phyloP scores from a whole-genome alignment of 1,139 yeast species.

The Yamadazyma jaroonii region DNA sequence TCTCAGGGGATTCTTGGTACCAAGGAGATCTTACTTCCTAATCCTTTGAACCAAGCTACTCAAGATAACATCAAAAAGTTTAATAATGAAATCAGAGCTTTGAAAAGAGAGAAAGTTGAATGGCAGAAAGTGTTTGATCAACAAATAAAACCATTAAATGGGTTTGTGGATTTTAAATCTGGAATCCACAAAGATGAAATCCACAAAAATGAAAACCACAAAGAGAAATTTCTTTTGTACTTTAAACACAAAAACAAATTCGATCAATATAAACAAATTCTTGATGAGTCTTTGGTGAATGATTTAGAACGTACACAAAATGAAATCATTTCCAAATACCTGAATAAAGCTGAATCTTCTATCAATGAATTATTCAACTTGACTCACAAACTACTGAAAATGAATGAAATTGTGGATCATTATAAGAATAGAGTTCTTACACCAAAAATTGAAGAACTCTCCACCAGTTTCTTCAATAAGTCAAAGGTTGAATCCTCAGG shows the following conservation, averaged over 20 bases:
- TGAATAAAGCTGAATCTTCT: conserved; percentile 18
- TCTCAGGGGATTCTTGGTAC: conserved; percentile 18
- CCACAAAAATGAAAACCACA: conserved; percentile 8
- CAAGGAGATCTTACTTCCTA: conserved; percentile 41
- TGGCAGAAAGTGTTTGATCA: conserved; percentile 42
- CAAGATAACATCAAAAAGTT: conserved; percentile 43
- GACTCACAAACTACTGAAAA: conserved; percentile 21
- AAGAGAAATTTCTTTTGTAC: conserved; percentile 13
- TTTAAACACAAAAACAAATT: conserved; percentile 7
- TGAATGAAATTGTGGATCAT: conserved; percentile 19
- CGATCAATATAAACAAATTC: conserved; percentile 1
- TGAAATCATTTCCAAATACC: conserved; percentile 12
- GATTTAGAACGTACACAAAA: conserved; percentile 6
- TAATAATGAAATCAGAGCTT: conserved; percentile 38
- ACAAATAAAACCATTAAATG: conserved; percentile 19
- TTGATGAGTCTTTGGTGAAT: conserved; percentile 7
- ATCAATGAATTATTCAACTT: conserved; percentile 23
- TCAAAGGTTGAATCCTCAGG: conserved; percentile 12
- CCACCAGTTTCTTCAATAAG: conserved; percentile 19
- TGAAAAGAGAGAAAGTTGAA: conserved; percentile 45
- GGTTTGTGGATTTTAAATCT: conserved; percentile 14
- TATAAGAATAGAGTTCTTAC: conserved; percentile 16
- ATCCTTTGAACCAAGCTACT: conserved; percentile 56
- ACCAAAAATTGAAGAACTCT: conserved; percentile 18
- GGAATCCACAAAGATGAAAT: conserved; percentile 9